A percentile compares a stretch with the other conserved stretches of the same genome.
phyloP scores from a whole-genome alignment of 176 grass and related monocot species.

The Melocanna baccifera region DNA sequence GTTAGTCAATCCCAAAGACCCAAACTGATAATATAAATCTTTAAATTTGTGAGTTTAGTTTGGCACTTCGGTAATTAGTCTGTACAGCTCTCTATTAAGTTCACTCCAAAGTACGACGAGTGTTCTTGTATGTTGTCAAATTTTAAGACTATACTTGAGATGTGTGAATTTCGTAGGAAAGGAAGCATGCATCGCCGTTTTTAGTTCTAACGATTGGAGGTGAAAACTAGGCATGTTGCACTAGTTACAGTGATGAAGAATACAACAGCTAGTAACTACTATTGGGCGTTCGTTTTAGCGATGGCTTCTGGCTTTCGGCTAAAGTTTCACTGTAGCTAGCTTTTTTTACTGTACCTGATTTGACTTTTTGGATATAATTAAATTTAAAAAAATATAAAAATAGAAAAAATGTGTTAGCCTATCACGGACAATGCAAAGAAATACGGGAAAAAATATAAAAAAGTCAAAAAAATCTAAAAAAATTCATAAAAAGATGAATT shows the following conservation, averaged over 20 bases:
- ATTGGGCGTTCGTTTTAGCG: no score
- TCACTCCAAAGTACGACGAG: neutral
- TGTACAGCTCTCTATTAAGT: neutral
- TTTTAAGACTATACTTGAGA: neutral
- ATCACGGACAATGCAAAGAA: no score
- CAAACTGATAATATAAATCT: neutral
- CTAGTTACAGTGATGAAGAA: neutral
- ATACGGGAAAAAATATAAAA: no score
- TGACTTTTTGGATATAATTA: no score
- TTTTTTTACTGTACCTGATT: no score
- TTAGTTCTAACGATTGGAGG: neutral
- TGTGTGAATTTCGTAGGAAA: neutral
- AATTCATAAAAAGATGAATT: no score
- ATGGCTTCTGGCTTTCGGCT: no score
- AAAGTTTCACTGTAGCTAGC: no score
- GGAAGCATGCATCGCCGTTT: neutral
- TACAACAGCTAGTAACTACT: neutral
- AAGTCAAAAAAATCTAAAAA: no score
- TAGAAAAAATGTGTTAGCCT: no score
- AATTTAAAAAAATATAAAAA: no score
- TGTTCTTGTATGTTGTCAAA: neutral
- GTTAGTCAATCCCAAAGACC: neutral
- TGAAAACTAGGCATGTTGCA: neutral
- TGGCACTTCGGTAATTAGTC: neutral
- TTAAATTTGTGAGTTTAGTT: neutral